Conservation (phyloP, 257 asterid species). For the Voacanga thouarsii region DNA sequence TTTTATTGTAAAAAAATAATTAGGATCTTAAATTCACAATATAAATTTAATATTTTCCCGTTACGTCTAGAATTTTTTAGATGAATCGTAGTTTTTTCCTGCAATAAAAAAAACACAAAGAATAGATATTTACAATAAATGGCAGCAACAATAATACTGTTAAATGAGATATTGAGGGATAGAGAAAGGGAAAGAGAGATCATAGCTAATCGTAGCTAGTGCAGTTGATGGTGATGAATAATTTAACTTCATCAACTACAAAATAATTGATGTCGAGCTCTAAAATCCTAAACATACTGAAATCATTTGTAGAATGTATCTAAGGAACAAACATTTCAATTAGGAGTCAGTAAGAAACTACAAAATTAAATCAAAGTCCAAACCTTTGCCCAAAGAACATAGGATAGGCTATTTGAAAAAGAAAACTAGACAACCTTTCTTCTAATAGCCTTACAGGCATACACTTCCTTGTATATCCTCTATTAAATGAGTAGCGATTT, state of each 20-base stretch:
- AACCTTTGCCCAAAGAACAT: neutral
- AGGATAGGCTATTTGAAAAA: neutral
- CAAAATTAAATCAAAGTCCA: neutral
- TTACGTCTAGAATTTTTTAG: conserved; percentile 84
- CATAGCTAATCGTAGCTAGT: conserved; percentile 65
- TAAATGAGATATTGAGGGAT: neutral
- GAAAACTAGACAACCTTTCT: neutral
- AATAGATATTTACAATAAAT: neutral
- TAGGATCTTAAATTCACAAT: neutral
- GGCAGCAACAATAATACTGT: neutral
- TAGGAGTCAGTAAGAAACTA: neutral
- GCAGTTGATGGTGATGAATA: conserved; percentile 96
- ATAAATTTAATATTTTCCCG: neutral
- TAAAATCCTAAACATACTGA: neutral
- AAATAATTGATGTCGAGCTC: no score
- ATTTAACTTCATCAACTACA: neutral
- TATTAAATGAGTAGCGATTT: neutral
- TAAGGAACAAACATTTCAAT: neutral
- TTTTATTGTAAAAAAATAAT: neutral
- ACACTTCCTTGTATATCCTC: neutral
- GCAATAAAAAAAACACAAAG: conserved; percentile 4
- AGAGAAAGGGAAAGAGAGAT: neutral
- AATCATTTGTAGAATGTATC: neutral
- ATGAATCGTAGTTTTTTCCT: conserved; percentile 71
- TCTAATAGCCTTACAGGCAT: neutral